Evolutionary conservation across 352 stramenopile species (phyloP), one percentile per base, ranked within the genome.

Genomic region (Phytophthora meadii): DNA sequence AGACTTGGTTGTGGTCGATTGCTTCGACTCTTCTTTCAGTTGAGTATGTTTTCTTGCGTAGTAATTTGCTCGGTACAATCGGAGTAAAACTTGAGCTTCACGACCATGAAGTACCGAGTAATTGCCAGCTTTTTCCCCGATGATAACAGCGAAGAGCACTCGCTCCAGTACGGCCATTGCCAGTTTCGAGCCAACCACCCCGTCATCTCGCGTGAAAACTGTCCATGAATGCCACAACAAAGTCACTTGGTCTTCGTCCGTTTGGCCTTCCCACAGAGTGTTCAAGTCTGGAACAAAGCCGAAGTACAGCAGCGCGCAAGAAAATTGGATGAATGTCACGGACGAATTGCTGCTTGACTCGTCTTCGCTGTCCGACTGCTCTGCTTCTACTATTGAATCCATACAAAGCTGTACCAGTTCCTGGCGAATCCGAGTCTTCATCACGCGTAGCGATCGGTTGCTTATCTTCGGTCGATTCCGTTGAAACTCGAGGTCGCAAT

Each of bases 141-240:
- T 54, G 19, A 72, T 72, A 24, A 76, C 63, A 11, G 57, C 55
- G 30, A 75, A 68, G 8, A 75, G 61, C 4, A 70, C 27, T 41
- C 37, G 44, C 17, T 71, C 58, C 7, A 69, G 34, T 19, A 41
- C 12, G 14, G 64, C 80, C 46, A 17, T 45, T 11, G 12, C 61
- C 27, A 52, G 27, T 47, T 50, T 61, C 8, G 44, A 36, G 9
- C 39, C 62, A 24, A 6, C 27, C 12, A 5, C 6, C 7, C 17
- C 53, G 17, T 40, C 50, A 63, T 25, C 65, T 63, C 11, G 53
- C 30, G 25, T 76, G 70, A 42, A 70, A 4, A 70, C 68, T 28
- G 42, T 70, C 81, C 81, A 89, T 12, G 75, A 76, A 27, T 85
- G 67, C 81, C 78, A 89, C 2, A 89, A 58, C 14, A 89, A 37